Evolutionary conservation across 805 yeast genomes (phyloP).

Genomic region (Phaffomyces antillensis): DNA sequence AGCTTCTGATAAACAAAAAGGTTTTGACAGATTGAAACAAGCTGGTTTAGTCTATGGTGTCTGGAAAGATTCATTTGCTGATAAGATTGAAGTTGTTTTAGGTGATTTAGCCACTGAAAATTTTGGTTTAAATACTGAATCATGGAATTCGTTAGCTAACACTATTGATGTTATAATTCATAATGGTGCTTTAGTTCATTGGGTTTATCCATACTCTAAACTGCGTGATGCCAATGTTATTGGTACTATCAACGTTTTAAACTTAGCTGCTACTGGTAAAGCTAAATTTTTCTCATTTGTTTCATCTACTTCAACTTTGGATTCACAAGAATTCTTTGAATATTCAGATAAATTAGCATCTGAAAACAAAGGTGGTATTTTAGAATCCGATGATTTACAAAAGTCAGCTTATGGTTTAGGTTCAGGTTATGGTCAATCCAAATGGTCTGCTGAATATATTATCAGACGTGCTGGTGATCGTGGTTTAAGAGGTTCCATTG

Average conservation of each 20-base stretch:
- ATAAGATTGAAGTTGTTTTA: conserved; percentile 60
- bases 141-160: conserved; percentile 53
- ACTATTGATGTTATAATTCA: conserved; percentile 80
- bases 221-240: conserved; percentile 90
- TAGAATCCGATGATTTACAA: conserved; percentile 73
- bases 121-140: conserved; percentile 55
- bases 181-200: conserved; percentile 96
- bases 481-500: conserved; percentile 83
- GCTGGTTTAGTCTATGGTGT: conserved; percentile 76
- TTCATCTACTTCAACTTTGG: conserved; percentile 91
- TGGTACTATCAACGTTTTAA: conserved; percentile 78
- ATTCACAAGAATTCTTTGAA: conserved; percentile 71
- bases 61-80: conserved; percentile 47
- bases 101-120: conserved; percentile 74
- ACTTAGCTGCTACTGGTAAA: conserved; percentile 64
- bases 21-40: conserved; percentile 65
- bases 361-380: conserved; percentile 63
- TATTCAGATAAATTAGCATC: conserved; percentile 64
- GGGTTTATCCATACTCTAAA: conserved; percentile 94
- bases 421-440: conserved; percentile 94
- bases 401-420: conserved; percentile 82
- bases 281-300: conserved; percentile 86
- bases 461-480: conserved; percentile 81
- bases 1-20: conserved; percentile 62
- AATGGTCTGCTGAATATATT: conserved; percentile 94